Evolutionary conservation across 768 basidiomycete species (phyloP), one percentile per base, ranked within the genome.

Genomic region (Infundibulicybe gibba): DNA sequence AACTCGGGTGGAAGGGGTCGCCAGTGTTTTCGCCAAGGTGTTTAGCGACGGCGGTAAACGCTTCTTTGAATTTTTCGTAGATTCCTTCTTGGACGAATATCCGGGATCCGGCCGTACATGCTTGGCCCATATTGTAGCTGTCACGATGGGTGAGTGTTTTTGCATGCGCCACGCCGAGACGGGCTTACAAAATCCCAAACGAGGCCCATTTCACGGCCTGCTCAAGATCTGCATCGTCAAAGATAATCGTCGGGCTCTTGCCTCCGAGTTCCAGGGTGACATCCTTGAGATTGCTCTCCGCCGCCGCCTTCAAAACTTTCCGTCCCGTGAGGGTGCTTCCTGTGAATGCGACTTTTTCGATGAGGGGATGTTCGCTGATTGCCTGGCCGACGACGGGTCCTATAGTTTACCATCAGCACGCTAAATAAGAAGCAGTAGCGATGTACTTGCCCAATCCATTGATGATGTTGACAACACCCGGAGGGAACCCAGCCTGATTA

Each of bases 181-280:
- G 25, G 11, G 70, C 83, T 49, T 57, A 90, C 86, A 81, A 91
- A 51, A 90, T 80, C 19, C 88, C 89, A 56, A 77, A 72, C 1
- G 77, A 65, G 3, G 84, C 71, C 88, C 87, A 92, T 40, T 77
- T 74, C 10, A 88, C 76, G 10, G 89, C 83, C 58, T 87, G 74
- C 0, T 88, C 81, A 4, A 88, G 53, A 61, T 89, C 76, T 4
- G 84, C 85, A 50, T 86, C 82, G 51, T 89, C 77, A 57, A 87
- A 89, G 52, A 92, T 72, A 55, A 92, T 74, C 40, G 68, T 79
- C 0, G 83, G 83, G 49, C 75, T 81, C 72, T 90, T 88, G 32
- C 87, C 87, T 13, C 90, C 90, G 17, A 92, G 74, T 64, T 91
- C 90, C 30, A 92, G 79, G 2, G 88, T 87, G 43, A 90, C 83